Evolutionary conservation across 371 early-diverging fungal genomes (phyloP).

Genomic region (Mortierella sp.): DNA sequence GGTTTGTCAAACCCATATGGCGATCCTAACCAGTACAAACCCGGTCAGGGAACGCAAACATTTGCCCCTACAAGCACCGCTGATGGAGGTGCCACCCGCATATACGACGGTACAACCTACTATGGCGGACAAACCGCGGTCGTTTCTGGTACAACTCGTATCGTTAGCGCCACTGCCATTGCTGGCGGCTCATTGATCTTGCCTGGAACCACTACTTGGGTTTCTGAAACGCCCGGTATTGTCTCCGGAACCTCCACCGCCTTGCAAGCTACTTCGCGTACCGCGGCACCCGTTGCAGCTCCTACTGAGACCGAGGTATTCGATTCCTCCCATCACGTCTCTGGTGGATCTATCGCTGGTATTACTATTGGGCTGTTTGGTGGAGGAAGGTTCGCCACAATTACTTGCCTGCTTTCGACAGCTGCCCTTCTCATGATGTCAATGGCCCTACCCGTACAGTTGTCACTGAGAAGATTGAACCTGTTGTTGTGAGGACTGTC

Average conservation of each 20-base stretch:
- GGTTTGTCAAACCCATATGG: conserved; percentile 35
- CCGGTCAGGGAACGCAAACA: conserved; percentile 32
- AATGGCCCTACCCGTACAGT: conserved; percentile 46
- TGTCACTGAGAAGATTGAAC: conserved; percentile 54
- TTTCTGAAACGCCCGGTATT: no score
- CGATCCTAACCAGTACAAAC: conserved; percentile 28
- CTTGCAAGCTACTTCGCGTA: no score
- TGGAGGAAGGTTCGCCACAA: conserved; percentile 44
- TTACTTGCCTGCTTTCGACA: conserved; percentile 21
- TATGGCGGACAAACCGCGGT: no score
- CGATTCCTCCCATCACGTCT: conserved; percentile 8
- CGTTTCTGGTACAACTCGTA: neutral
- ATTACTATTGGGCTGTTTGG: conserved; percentile 43
- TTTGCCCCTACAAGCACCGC: conserved; percentile 9
- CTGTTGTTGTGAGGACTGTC: conserved; percentile 48
- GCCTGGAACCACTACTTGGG: no score
- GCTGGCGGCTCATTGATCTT: neutral
- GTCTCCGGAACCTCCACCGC: no score
- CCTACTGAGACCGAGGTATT: neutral
- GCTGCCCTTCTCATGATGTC: neutral
- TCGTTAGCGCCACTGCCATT: neutral
- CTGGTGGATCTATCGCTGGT: conserved; percentile 47
- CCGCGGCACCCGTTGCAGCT: neutral
- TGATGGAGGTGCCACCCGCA: neutral
- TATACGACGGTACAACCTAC: neutral